Evolutionary conservation across 2,329 filamentous ascomycete genomes (phyloP).

Genomic region (Nectriaceae sp.): DNA sequence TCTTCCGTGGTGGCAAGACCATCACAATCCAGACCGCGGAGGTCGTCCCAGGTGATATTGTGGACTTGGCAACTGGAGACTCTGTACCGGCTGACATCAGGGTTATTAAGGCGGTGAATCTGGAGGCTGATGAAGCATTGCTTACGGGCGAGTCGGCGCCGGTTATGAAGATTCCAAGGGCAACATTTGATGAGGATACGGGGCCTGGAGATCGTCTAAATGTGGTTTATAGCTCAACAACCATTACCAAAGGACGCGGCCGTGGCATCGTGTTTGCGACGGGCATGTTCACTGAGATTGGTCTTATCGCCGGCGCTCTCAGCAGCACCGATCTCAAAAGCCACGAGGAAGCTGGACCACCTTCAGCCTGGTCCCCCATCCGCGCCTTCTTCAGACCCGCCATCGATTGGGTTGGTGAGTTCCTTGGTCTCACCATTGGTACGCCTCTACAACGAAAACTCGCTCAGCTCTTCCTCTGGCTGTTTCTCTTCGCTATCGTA

Average conservation of each 20-base stretch:
- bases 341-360: slow-evolving; percentile 1
- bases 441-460: slow-evolving; percentile 70
- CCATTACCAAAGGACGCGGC: slow-evolving; percentile 59
- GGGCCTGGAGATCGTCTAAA: slow-evolving; percentile 56
- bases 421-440: slow-evolving; percentile 53
- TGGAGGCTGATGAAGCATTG: slow-evolving; percentile 63
- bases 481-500: slow-evolving; percentile 51
- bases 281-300: slow-evolving; percentile 62
- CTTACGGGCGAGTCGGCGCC: slow-evolving; percentile 63
- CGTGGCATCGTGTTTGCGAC: slow-evolving; percentile 61
- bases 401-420: slow-evolving; percentile 29
- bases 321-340: slow-evolving; percentile 26
- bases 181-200: slow-evolving; percentile 35
- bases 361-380: not conserved
- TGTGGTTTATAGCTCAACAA: slow-evolving; percentile 59
- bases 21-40: slow-evolving; percentile 34
- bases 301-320: slow-evolving; percentile 52
- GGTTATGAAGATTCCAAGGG: slow-evolving; percentile 48
- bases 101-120: slow-evolving; percentile 57
- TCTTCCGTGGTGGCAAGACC: slow-evolving; percentile 39
- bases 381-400: slow-evolving; percentile 2
- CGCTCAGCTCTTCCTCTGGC: slow-evolving; percentile 64
- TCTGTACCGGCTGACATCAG: slow-evolving; percentile 59
- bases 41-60: slow-evolving; percentile 59
- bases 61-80: slow-evolving; percentile 51